Percentiles rank a stretch among this genome's conserved stretches.
Evolutionary conservation across 2,329 filamentous ascomycete genomes (phyloP).

Genomic region (Teratosphaeria viscida): DNA sequence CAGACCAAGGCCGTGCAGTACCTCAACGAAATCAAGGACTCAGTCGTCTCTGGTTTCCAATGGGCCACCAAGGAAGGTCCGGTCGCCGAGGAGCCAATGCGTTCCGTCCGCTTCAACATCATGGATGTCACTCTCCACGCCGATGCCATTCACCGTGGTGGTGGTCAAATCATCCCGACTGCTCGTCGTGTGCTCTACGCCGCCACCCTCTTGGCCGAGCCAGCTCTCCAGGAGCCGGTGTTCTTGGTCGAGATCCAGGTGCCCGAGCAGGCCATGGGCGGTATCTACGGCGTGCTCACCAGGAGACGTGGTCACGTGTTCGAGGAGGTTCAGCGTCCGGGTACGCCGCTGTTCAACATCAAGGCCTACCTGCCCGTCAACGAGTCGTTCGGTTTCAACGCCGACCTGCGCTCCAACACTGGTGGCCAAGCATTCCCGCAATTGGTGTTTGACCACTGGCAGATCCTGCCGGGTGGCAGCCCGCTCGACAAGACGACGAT

Average conservation of each 20-base stretch:
- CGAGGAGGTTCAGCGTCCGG: slow-evolving; percentile 92
- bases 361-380: slow-evolving; percentile 95
- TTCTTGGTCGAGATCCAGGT: slow-evolving; percentile 99
- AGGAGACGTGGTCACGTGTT: slow-evolving; percentile 98
- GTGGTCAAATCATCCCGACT: slow-evolving; percentile 97
- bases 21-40: slow-evolving; percentile 99
- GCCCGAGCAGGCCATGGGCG: slow-evolving; percentile 96
- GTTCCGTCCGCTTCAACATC: slow-evolving; percentile 94
- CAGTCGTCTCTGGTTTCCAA: slow-evolving; percentile 98
- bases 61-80: slow-evolving; percentile 98
- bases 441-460: slow-evolving; percentile 98
- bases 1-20: slow-evolving; percentile 99
- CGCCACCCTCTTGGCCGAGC: slow-evolving; percentile 78
- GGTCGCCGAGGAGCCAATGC: slow-evolving; percentile 96
- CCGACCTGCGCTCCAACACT: slow-evolving; percentile 85
- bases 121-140: slow-evolving; percentile 99
- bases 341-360: slow-evolving; percentile 98
- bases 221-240: slow-evolving; percentile 88
- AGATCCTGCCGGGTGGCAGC: slow-evolving; percentile 87
- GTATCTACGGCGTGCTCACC: slow-evolving; percentile 98
- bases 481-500: slow-evolving; percentile 73
- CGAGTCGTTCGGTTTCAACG: slow-evolving; percentile 98
- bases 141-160: slow-evolving; percentile 99
- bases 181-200: slow-evolving; percentile 96
- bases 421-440: slow-evolving; percentile 98